Evolutionary conservation across 176 grass and related monocot genomes (phyloP), one percentile per base, ranked within the genome.

Genomic region (Puccinellia tenuiflora): DNA sequence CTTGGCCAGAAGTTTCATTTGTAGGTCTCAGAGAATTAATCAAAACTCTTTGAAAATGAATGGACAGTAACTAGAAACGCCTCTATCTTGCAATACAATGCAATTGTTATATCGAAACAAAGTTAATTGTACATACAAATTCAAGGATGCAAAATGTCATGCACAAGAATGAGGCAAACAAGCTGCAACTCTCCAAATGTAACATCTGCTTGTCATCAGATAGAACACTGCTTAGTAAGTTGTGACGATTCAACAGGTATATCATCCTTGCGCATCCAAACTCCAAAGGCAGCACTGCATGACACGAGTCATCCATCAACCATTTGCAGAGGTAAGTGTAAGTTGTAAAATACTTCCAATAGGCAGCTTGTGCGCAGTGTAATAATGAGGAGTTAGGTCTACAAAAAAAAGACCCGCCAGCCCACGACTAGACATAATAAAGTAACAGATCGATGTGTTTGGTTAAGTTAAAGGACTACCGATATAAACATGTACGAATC

Each of bases 231-330:
- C 71, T 15, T 17, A 12, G 34, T 55, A 68, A 22, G 30, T 60
- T 63, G 29, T 85, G 56, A 69, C 47, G 67, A 29, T 28, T 21
- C 39, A 55, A 43, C 33, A 78, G 13, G 20, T 47, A 61, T 43
- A 15, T 53, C 34, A 39, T 42, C 50, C 43, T 29, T 66, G 57
- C 21, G 5, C 21, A 3, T 48, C 46, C 14, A 48, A 48, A 17
- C 46, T 73, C 53, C 53, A 29, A 74, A 82, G 39, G 55, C 66
- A 84, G 42, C 51, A 75, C 71, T 66, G 59, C 70, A 77, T 30
- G n/a, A 28, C 39, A 77, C 72, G 77, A 42, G 33, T 33, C 43
- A 40, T 52, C 22, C 42, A 38, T 75, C 70, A 83, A 35, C 40
- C 5, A 1, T 52, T 25, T 42, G 60, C 46, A 29, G 14, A 35